phyloP scores from a whole-genome alignment of 306 rosid genomes.

The Ormosia semicastrata region DNA sequence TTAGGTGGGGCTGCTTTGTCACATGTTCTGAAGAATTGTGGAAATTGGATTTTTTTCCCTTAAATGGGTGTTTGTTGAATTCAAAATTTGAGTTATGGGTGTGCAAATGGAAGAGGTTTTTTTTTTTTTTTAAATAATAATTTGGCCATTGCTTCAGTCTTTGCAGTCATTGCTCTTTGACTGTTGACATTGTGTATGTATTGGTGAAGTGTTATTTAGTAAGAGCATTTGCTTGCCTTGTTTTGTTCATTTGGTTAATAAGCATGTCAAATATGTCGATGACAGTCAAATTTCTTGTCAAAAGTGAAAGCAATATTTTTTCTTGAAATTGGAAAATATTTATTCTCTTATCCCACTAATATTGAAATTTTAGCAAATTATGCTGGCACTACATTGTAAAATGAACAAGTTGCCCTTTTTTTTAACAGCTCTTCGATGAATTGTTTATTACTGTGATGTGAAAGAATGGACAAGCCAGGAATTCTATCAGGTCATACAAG shows the following conservation, averaged over 20 bases:
- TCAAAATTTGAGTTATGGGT: conserved; percentile 40
- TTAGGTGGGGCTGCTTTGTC: conserved; percentile 22
- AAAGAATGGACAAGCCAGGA: not conserved
- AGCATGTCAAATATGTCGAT: not conserved
- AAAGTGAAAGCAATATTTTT: not conserved
- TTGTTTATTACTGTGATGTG: conserved; percentile 9
- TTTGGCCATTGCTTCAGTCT: conserved; percentile 15
- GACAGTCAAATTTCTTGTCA: conserved; percentile 1
- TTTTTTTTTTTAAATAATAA: not conserved
- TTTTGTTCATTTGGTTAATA: conserved; percentile 23
- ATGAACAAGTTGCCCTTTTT: not conserved
- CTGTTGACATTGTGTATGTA: conserved; percentile 30
- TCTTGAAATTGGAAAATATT: not conserved
- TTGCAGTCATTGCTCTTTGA: conserved; percentile 32
- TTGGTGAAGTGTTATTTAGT: conserved; percentile 20
- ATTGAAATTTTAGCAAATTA: not conserved
- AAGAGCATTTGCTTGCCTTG: conserved; percentile 5
- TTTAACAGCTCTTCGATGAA: not conserved
- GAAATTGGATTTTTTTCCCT: conserved; percentile 14
- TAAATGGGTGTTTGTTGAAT: conserved; percentile 45
- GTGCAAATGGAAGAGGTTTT: conserved; percentile 24
- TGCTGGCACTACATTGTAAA: conserved; percentile 13
- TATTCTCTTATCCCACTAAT: not conserved
- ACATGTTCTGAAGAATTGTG: conserved; percentile 21
- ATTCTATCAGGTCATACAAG: not conserved